A percentile compares a stretch with the other conserved stretches of the same genome.
Conservation (phyloP, 371 early-diverging fungal genomes). For the Mortierella sp. region DNA sequence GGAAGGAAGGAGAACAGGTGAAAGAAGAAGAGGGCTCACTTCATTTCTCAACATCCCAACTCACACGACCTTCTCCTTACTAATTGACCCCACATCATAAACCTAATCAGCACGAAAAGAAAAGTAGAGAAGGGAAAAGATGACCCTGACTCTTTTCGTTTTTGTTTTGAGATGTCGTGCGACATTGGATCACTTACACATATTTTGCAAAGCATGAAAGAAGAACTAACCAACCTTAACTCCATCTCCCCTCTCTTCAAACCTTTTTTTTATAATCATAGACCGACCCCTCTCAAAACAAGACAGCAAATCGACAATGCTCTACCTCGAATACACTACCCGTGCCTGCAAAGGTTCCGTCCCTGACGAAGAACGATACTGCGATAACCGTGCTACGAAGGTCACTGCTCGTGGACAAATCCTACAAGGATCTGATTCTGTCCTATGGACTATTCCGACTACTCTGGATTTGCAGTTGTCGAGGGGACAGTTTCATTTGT, state of each 20-base stretch:
- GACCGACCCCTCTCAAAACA: conserved; percentile 20
- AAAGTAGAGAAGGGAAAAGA: too few species aligned
- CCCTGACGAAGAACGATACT: conserved; percentile 29
- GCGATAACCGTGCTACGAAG: conserved; percentile 43
- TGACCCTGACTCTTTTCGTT: background rate
- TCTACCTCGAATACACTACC: conserved; percentile 46
- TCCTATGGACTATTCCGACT: conserved; percentile 44
- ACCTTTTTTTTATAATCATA: background rate
- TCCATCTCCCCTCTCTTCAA: background rate
- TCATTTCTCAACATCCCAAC: background rate
- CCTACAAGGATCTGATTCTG: conserved; percentile 11
- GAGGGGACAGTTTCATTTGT: conserved; percentile 37
- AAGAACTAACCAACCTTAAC: too few species aligned
- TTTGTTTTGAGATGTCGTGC: background rate
- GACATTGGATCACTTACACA: background rate
- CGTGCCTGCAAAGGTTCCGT: conserved; percentile 33
- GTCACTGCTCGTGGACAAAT: conserved; percentile 36
- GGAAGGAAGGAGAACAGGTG: background rate
- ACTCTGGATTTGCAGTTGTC: conserved; percentile 43
- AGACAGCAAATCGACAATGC: conserved; percentile 42
- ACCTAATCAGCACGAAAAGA: background rate
- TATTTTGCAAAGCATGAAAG: too few species aligned
- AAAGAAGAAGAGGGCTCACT: background rate
- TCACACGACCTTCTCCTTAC: background rate
- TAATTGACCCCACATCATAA: background rate